Conservation (phyloP, 768 basidiomycete species). For the Boletus patriciae region DNA sequence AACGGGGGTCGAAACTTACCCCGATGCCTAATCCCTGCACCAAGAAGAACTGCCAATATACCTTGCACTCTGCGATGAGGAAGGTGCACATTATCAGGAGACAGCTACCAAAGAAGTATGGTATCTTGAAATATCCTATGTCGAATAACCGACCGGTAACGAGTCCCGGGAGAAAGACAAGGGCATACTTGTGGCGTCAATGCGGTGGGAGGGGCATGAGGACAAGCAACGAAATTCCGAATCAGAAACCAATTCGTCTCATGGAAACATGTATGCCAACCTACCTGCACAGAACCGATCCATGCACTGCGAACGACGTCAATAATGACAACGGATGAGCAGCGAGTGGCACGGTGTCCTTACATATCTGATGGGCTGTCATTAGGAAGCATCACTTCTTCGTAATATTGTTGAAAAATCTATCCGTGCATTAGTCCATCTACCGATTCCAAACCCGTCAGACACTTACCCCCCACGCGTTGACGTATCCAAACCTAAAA, state of each 20-base stretch:
- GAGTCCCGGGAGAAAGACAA: constrained; percentile 62
- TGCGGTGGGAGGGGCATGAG: not conserved
- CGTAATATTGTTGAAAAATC: constrained; percentile 76
- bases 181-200: constrained; percentile 49
- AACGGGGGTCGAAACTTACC: constrained; percentile 36
- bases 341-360: constrained; percentile 8
- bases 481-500: constrained; percentile 64
- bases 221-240: not conserved
- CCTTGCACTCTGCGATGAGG: constrained; percentile 66
- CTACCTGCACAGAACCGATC: constrained; percentile 77
- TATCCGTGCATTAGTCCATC: constrained; percentile 23
- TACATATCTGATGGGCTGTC: constrained; percentile 66
- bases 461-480: constrained; percentile 68
- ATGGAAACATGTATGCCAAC: not conserved
- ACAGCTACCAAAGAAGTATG: constrained; percentile 48
- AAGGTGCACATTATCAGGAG: constrained; percentile 57
- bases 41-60: constrained; percentile 77
- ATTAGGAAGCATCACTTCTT: constrained; percentile 47
- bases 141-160: constrained; percentile 72
- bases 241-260: not conserved
- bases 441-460: not conserved
- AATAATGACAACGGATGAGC: not conserved
- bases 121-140: constrained; percentile 60
- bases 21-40: constrained; percentile 72
- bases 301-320: constrained; percentile 54